phyloP scores from a whole-genome alignment of 2,329 filamentous ascomycete species.

The Penicillium sp. region DNA sequence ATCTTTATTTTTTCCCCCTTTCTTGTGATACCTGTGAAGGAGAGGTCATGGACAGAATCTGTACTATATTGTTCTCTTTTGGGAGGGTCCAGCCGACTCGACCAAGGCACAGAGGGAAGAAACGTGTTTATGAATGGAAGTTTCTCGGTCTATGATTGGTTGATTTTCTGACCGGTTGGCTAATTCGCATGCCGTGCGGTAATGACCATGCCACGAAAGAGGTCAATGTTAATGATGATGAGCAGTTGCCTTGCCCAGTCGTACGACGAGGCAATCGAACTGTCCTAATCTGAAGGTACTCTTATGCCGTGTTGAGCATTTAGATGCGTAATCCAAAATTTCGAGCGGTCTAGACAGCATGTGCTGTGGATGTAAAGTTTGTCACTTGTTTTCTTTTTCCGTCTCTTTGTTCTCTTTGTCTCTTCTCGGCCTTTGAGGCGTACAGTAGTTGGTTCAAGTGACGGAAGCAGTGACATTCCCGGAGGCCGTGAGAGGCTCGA shows the following conservation, averaged over 20 bases:
- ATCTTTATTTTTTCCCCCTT: background rate
- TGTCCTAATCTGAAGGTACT: no score
- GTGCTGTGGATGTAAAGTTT: background rate
- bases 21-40: constrained; percentile 19
- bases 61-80: constrained; percentile 13
- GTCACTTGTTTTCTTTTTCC: background rate
- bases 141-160: constrained; percentile 4
- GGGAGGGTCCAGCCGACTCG: background rate
- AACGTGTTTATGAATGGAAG: constrained; percentile 1
- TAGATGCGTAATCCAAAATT: background rate
- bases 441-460: background rate
- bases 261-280: background rate
- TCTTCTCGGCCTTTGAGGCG: background rate
- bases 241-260: background rate
- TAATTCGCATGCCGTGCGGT: background rate
- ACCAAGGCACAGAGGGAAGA: background rate
- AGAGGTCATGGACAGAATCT: constrained; percentile 12
- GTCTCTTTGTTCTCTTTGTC: background rate
- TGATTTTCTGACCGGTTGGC: background rate
- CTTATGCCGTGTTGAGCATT: no score
- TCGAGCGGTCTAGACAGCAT: background rate
- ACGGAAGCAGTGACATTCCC: constrained; percentile 4
- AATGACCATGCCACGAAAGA: background rate
- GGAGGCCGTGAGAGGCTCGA: background rate
- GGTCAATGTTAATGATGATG: background rate